Evolutionary conservation across 768 basidiomycete genomes (phyloP).

Genomic region (Pleurotus platypus): DNA sequence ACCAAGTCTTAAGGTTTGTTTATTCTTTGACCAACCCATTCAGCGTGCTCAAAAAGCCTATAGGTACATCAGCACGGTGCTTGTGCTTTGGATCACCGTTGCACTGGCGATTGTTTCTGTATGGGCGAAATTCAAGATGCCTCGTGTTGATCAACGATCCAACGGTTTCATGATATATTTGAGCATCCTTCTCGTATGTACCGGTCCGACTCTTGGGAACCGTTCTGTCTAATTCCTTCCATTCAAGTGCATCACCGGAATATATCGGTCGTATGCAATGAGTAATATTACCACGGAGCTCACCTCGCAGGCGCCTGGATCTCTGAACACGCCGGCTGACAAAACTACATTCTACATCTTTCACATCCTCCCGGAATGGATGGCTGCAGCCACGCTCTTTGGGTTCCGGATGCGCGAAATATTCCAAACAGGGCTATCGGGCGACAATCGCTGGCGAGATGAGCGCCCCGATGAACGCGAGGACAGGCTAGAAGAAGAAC

Average conservation of each 20-base stretch:
- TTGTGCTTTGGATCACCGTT: constrained; percentile 19
- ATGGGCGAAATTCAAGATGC: constrained; percentile 18
- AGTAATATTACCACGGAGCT: constrained; percentile 20
- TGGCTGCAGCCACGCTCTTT: constrained; percentile 17
- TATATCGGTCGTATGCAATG: constrained; percentile 31
- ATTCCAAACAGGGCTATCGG: constrained; percentile 23
- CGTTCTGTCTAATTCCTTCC: background rate
- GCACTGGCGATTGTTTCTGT: constrained; percentile 14
- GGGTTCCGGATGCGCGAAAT: constrained; percentile 21
- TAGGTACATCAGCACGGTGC: constrained; percentile 27
- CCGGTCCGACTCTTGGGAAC: too few species aligned
- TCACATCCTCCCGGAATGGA: constrained; percentile 30
- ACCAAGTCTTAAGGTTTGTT: constrained; percentile 17
- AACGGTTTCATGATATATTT: constrained; percentile 15
- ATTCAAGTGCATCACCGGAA: constrained; percentile 19
- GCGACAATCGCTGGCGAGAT: constrained; percentile 18
- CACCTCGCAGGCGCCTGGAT: constrained; percentile 17
- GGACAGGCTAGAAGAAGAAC: constrained; percentile 15
- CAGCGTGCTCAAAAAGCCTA: background rate
- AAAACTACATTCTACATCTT: constrained; percentile 30
- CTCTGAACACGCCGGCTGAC: constrained; percentile 21
- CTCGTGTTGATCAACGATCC: constrained; percentile 17
- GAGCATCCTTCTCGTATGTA: constrained; percentile 20
- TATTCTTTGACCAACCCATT: background rate
- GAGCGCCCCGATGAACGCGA: constrained; percentile 20